Percentiles rank a stretch among this genome's conserved stretches.
These are phyloP conservation scores for Neospora caninum DNA, from an alignment of 169 alveolate species.

Conservation along the genomic window DNA sequence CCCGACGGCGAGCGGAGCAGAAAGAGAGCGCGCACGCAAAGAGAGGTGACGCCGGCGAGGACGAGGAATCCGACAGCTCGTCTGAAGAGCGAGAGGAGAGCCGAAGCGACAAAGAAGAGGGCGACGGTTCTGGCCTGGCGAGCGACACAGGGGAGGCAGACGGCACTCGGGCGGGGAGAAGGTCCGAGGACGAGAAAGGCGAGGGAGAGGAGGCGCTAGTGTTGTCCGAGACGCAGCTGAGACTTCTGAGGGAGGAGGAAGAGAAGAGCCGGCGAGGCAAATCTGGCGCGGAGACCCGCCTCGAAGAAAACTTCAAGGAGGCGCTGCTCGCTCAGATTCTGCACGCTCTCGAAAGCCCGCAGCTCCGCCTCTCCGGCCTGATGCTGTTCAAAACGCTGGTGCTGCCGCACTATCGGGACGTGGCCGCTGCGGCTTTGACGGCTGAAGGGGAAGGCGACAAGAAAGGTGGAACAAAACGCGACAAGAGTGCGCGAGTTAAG, in stretches of 20 bases:
- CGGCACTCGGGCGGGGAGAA: background rate
- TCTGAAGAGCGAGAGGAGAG: too few relatives aligned
- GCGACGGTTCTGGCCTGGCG: background rate
- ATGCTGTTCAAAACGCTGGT: constrained; percentile 59
- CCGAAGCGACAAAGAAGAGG: background rate
- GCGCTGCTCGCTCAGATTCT: constrained; percentile 68
- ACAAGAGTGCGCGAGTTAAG: background rate
- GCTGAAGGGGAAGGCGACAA: constrained; percentile 27
- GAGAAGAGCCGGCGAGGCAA: background rate
- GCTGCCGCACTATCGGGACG: constrained; percentile 64
- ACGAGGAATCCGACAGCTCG: too few relatives aligned
- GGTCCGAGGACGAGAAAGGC: background rate
- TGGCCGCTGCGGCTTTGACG: constrained; percentile 36
- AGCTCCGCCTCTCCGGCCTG: constrained; percentile 64
- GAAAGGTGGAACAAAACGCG: constrained; percentile 39
- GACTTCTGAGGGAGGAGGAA: background rate
- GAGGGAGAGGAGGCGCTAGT: background rate
- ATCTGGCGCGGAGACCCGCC: background rate
- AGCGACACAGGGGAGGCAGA: background rate
- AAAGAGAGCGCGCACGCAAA: background rate
- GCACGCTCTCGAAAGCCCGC: constrained; percentile 62
- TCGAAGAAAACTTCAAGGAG: constrained; percentile 20
- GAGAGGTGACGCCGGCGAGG: background rate
- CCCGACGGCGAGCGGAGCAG: background rate
- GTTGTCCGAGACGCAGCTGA: constrained; percentile 20